Base-by-base conservation (phyloP, 1,284 basidiomycete species). In the Moesziomyces antarcticus region DNA sequence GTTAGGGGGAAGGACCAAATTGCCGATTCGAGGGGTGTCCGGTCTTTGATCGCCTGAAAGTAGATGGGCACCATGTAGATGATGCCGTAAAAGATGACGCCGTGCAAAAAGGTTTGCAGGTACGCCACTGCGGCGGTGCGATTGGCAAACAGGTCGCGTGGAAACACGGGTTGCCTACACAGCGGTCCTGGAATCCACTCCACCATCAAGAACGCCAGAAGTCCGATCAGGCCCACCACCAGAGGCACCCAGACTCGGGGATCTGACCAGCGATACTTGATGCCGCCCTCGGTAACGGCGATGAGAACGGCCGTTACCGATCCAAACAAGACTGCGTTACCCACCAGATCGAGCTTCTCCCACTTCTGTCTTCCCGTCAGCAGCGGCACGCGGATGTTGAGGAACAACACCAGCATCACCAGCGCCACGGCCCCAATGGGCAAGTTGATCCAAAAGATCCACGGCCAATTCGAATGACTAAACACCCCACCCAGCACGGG, bases 1-100 rank as follows among this genome's bases (percentile, higher is more conserved):
- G 62, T 73, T 3, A 86, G 58, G 3, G 84, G 75, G 53, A 88
- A 83, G 2, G 83, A 61, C 47, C 85, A 81, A 22, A 89, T 83
- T 0, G 87, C 87, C 1, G 87, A 86, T 0, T 77, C 70, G 8
- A 86, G 80, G 0, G 88, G 85, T 0, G 85, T 85, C 2, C 85
- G 85, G 13, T 82, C 85, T 48, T 86, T 86, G 72, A 86, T 85
- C 1, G 85, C 86, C 80, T 88, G 88, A 68, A 87, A 87, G 75
- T 87, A 88, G 62, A 79, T 51, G 4, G 75, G 71, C 33, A 74
- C 48, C 50, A 69, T 77, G 59, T 84, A 83, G 51, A 79, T 70
- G 27, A 75, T 45, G 16, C 68, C 73, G 57, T 82, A 72, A n/a
- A 75, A 70, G 45, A 78, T 40, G 22, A 84, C 35, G 8, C 75